Evolutionary conservation across 2,329 filamentous ascomycete species (phyloP).

Genomic region (Fusarium incarnatum): DNA sequence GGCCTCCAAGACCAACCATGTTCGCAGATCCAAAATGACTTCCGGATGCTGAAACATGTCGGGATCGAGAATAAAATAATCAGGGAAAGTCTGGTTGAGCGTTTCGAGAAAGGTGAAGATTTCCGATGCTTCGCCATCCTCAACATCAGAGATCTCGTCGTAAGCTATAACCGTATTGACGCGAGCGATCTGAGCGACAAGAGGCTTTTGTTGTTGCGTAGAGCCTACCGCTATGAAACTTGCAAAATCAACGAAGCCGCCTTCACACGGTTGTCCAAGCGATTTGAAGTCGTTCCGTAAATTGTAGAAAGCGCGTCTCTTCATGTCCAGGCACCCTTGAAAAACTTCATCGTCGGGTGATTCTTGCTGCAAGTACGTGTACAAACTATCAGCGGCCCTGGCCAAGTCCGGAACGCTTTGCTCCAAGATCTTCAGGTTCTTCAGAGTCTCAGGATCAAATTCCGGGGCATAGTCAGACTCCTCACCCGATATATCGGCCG

Average conservation of each 20-base stretch:
- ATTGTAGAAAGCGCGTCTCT: slow-evolving; percentile 44
- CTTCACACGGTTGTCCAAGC: slow-evolving; percentile 13
- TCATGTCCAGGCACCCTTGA: slow-evolving; percentile 42
- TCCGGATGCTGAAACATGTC: slow-evolving; percentile 29
- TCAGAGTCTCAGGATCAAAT: slow-evolving; percentile 23
- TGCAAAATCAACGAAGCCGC: slow-evolving; percentile 48
- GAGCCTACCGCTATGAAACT: background rate
- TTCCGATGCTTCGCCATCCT: slow-evolving; percentile 16
- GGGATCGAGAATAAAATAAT: slow-evolving; percentile 43
- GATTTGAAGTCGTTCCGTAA: slow-evolving; percentile 44
- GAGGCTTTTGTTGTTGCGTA: slow-evolving; percentile 4
- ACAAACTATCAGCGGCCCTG: slow-evolving; percentile 45
- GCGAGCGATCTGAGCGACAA: slow-evolving; percentile 41
- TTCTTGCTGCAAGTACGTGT: slow-evolving; percentile 39
- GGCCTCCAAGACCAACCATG: slow-evolving; percentile 49
- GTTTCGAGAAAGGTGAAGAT: slow-evolving; percentile 47
- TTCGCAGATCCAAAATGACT: slow-evolving; percentile 54
- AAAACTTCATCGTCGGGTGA: slow-evolving; percentile 38
- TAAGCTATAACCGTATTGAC: slow-evolving; percentile 54
- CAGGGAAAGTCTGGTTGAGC: slow-evolving; percentile 49
- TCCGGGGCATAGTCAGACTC: slow-evolving; percentile 5
- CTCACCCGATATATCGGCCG: background rate
- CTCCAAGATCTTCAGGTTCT: slow-evolving; percentile 37
- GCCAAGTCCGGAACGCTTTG: slow-evolving; percentile 46
- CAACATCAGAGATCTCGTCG: slow-evolving; percentile 43